phyloP scores from a whole-genome alignment of 768 basidiomycete species.

The Rossbeevera mucosa region DNA sequence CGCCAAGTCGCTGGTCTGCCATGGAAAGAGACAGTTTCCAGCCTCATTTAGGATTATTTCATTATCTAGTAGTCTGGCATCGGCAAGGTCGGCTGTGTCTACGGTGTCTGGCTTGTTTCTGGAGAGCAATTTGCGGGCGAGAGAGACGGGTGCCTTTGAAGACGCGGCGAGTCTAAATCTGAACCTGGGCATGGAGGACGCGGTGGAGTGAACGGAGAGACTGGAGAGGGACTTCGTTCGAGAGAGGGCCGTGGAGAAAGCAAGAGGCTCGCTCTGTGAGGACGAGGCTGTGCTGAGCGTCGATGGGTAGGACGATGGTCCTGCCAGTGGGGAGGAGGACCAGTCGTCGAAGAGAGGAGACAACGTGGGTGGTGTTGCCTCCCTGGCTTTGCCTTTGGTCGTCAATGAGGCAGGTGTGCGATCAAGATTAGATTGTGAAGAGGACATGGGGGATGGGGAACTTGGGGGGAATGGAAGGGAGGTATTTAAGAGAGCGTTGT shows the following conservation, averaged over 20 bases:
- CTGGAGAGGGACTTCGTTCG: slow-evolving; percentile 57
- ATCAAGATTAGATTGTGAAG: slow-evolving; percentile 31
- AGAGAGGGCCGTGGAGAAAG: slow-evolving; percentile 32
- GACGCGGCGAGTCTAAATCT: slow-evolving; percentile 44
- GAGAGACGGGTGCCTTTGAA: slow-evolving; percentile 41
- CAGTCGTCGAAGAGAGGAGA: slow-evolving; percentile 53
- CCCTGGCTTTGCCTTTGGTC: slow-evolving; percentile 54
- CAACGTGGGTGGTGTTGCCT: slow-evolving; percentile 52
- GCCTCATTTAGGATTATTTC: slow-evolving; percentile 25
- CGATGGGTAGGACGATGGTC: slow-evolving; percentile 34
- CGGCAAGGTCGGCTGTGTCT: slow-evolving; percentile 13
- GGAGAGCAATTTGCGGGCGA: slow-evolving; percentile 54
- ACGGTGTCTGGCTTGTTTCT: slow-evolving; percentile 34
- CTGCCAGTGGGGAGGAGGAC: slow-evolving; percentile 32
- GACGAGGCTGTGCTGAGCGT: slow-evolving; percentile 36
- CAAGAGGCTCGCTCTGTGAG: slow-evolving; percentile 11
- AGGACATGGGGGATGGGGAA: too few relatives aligned
- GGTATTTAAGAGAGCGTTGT: slow-evolving; percentile 6
- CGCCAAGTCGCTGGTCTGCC: slow-evolving; percentile 35
- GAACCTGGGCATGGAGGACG: slow-evolving; percentile 45
- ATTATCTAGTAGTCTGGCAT: slow-evolving; percentile 5
- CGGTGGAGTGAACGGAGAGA: slow-evolving; percentile 43
- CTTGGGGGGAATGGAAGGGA: neutral
- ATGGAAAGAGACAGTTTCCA: slow-evolving; percentile 39
- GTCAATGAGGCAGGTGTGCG: slow-evolving; percentile 23